Base-by-base conservation (phyloP, 164 flowering plant genomes). In the Magnolia changhungtana region DNA sequence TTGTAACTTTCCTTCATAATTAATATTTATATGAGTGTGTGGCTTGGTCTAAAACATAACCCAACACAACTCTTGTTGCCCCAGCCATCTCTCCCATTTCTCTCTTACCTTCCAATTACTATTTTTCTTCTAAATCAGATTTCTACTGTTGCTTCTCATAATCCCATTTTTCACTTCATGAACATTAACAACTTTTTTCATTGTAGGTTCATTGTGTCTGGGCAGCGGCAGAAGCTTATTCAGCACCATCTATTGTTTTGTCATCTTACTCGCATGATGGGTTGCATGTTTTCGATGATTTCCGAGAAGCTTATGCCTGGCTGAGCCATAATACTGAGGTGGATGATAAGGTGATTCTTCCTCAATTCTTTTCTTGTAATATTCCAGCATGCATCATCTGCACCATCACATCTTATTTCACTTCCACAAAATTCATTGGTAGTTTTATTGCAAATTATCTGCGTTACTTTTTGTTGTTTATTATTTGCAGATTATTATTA, bases 191-290 rank as follows among this genome's bases (percentile, higher is more conserved):
- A 14, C 64, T 23, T 55, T 16, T 14, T 72, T 20, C 31, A 31
- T 84, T 16, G 85, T 74, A 95, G 98, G 87, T 95, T 80, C 98
- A 95, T 82, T 90, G 93, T 86, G 99, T 96, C 66, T 96, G 99
- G 99, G 99, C 99, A 23, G 99, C 99, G 16, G 97, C 98, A 71
- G 98, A 96, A 85, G 99, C 99, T 78, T 96, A 96, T 83, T 96
- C 99, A 71, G 98, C 99, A 24, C 99, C 99, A 21, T 96, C 99
- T 37, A 94, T 96, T 81, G 99, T 96, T 81, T 80, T 96, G 72
- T 94, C 99, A 66, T 90, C 99, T 79, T 85, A 85, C 64, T 81
- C 96, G 55, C 90, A 82, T 80, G 98, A 91, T 76, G 99, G 98
- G 16, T 89, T 94, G 76, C 99, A 94, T 80, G 99, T 96, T 77